These are phyloP conservation scores for Sideroxylon spinosum DNA, from an alignment of 179 eudicot species.

Conservation along the genomic window DNA sequence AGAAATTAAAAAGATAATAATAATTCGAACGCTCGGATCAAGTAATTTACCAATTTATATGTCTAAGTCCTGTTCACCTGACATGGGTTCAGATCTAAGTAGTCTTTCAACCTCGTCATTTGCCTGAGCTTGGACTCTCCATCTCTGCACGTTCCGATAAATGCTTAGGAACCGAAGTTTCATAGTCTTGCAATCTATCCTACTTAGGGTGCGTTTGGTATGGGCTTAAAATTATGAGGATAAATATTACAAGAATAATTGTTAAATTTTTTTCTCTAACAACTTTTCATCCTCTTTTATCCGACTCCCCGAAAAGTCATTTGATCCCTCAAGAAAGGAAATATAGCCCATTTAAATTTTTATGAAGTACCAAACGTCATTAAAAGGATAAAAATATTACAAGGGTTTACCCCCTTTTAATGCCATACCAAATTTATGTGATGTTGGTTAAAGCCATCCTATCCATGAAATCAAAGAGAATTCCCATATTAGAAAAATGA, in stretches of 20 bases:
- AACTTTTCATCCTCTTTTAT: no score
- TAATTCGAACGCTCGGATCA: background rate
- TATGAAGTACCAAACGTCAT: no score
- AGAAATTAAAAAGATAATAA: no score
- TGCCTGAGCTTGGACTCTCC: slow-evolving; percentile 85
- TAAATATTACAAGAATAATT: no score
- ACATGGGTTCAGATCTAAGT: slow-evolving; percentile 51
- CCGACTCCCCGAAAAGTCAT: no score
- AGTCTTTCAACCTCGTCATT: slow-evolving; percentile 92
- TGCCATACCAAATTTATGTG: background rate
- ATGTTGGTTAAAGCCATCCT: background rate
- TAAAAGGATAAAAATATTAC: no score
- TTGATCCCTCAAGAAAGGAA: no score
- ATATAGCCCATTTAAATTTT: no score
- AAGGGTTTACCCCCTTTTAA: no score
- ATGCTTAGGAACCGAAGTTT: background rate
- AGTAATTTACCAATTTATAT: slow-evolving; percentile 15
- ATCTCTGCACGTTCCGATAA: slow-evolving; percentile 41
- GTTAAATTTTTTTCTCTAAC: no score
- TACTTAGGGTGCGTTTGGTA: background rate
- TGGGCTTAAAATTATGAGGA: no score
- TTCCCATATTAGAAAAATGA: background rate
- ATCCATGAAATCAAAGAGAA: no score
- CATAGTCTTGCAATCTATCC: background rate
- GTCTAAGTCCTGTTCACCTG: slow-evolving; percentile 40